Base-by-base conservation (phyloP, 352 stramenopile genomes). In the Pythium plurisporium region DNA sequence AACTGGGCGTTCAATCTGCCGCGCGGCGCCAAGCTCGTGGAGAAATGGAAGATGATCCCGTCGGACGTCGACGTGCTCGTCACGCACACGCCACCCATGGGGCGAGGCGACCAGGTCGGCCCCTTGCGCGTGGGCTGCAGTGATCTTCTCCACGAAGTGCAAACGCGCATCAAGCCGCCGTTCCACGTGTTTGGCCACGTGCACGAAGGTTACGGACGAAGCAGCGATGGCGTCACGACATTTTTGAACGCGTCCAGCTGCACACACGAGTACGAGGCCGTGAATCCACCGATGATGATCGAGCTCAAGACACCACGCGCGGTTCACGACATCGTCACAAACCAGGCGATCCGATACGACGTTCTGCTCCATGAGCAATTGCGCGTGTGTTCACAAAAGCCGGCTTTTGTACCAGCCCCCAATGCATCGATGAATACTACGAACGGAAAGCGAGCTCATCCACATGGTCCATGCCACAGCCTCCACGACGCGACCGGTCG, bases 131-230 rank as follows among this genome's bases (percentile, higher is more conserved):
- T 89, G 25, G 90, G 90, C 26, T 94, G 86, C 57, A 72, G 73
- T 11, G 82, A 95, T 54, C 59, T 97, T 17, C 44, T 94, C 25
- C 30, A 49, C 4, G 70, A 94, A 47, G 74, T 97, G 34, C 73
- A 89, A 45, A 54, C 62, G 4, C 66, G 84, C 20, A 72, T 96
- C 45, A 70, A 69, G 36, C 88, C 88, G 15, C 70, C 75, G 34
- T 69, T 94, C 43, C 82, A 96, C 59, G 79, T 97, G 10, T 97
- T 96, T 69, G 90, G 90, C 2, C 90, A 97, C 52, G 89, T 97
- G 44, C 90, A 96, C 54, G 83, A 96, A 69, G 80, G 76, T 30
- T 91, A 93, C 59, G 90, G 90, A 34, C 62, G 65, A 11, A 86
- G 69, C 17, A 73, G 56, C 10, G 79, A 94, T 67, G 82, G 80